phyloP scores from a whole-genome alignment of 2,329 filamentous ascomycete species.

The Pseudofabraea citricarpa region DNA sequence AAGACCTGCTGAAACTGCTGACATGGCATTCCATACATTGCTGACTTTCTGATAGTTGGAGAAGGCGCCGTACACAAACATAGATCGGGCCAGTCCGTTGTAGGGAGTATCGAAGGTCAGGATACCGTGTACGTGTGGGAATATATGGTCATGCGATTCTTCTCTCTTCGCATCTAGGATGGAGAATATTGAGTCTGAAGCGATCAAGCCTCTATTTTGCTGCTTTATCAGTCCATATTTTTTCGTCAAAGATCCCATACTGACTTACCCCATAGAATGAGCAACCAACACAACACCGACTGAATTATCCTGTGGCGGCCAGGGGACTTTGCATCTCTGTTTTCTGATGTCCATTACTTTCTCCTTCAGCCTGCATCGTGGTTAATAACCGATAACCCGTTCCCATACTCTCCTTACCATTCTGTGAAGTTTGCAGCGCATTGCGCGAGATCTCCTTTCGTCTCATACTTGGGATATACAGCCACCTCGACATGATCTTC shows the following conservation, averaged over 20 bases:
- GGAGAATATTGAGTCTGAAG: slow-evolving; percentile 72
- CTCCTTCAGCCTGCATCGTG: slow-evolving; percentile 61
- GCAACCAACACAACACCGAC: slow-evolving; percentile 77
- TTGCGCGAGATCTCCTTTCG: slow-evolving; percentile 58
- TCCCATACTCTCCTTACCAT: slow-evolving; percentile 35
- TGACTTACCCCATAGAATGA: slow-evolving; percentile 68
- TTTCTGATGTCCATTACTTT: slow-evolving; percentile 69
- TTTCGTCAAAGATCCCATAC: neutral
- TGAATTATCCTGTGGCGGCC: slow-evolving; percentile 74
- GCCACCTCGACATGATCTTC: slow-evolving; percentile 56
- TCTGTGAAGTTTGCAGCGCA: slow-evolving; percentile 49
- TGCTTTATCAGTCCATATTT: slow-evolving; percentile 8
- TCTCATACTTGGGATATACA: slow-evolving; percentile 70
- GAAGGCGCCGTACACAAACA: slow-evolving; percentile 58
- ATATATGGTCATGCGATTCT: slow-evolving; percentile 32
- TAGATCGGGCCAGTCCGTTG: slow-evolving; percentile 56
- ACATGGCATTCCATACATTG: slow-evolving; percentile 53
- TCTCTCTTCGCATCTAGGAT: slow-evolving; percentile 47
- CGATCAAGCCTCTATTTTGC: slow-evolving; percentile 66
- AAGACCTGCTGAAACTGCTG: slow-evolving; percentile 45
- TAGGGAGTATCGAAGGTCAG: slow-evolving; percentile 84
- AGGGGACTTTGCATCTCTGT: slow-evolving; percentile 66
- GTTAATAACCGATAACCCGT: no score
- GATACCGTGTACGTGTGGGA: slow-evolving; percentile 76
- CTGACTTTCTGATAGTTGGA: slow-evolving; percentile 54